These are phyloP conservation scores for Zygosaccharomyces bisporus DNA, from an alignment of 805 yeast genomes.

Conservation along the genomic window DNA sequence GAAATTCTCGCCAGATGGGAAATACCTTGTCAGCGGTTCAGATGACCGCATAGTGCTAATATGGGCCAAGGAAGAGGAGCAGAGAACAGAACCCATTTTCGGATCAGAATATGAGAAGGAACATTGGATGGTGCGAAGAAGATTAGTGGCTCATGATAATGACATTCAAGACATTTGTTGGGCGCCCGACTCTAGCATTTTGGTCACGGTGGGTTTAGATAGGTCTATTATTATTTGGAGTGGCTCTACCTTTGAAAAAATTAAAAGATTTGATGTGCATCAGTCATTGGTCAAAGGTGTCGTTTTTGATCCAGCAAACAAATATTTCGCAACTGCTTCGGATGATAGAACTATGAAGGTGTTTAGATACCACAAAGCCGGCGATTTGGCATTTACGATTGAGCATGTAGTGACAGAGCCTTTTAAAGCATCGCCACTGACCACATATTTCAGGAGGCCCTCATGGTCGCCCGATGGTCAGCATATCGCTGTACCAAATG, in stretches of 20 bases:
- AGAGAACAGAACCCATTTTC: conserved; percentile 46
- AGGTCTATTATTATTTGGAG: conserved; percentile 91
- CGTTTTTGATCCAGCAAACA: conserved; percentile 96
- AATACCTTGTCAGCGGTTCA: conserved; percentile 89
- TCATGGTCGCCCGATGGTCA: conserved; percentile 94
- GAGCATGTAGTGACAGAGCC: conserved; percentile 84
- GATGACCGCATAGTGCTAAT: conserved; percentile 89
- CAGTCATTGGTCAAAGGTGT: conserved; percentile 95
- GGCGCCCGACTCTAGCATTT: conserved; percentile 89
- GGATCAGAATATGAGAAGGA: conserved; percentile 77
- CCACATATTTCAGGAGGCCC: conserved; percentile 81
- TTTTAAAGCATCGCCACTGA: conserved; percentile 81
- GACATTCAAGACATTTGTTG: conserved; percentile 97
- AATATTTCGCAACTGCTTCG: conserved; percentile 93
- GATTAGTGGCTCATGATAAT: conserved; percentile 94
- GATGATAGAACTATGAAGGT: conserved; percentile 91
- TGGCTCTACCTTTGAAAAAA: conserved; percentile 80
- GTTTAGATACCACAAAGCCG: conserved; percentile 74
- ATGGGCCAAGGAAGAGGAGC: conserved; percentile 84
- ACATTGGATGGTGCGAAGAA: conserved; percentile 90
- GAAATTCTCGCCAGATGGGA: conserved; percentile 86
- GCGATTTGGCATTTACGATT: conserved; percentile 75
- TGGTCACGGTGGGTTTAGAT: conserved; percentile 93
- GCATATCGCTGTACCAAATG: conserved; percentile 80
- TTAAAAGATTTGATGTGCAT: conserved; percentile 86